These are phyloP conservation scores for Papiliotrema terrestris DNA, from an alignment of 1,284 basidiomycete genomes.

Conservation along the genomic window DNA sequence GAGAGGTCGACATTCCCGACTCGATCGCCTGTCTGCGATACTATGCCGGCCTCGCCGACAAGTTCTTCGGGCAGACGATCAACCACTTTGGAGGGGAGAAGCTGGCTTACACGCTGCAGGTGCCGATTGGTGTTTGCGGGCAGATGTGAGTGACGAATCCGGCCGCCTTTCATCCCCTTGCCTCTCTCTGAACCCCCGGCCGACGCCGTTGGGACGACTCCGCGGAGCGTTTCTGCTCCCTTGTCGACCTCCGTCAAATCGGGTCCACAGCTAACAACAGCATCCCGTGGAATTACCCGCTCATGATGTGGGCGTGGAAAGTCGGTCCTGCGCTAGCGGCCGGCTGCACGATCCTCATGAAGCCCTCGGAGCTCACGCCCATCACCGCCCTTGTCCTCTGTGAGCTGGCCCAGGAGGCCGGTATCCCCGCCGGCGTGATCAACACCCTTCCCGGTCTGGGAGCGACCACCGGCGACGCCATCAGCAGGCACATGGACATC, in stretches of 20 bases:
- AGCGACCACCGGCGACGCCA: slow-evolving; percentile 73
- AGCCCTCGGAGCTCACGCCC: slow-evolving; percentile 88
- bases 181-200: not conserved
- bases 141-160: slow-evolving; percentile 62
- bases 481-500: slow-evolving; percentile 70
- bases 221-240: no score
- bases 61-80: slow-evolving; percentile 57
- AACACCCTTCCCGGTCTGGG: slow-evolving; percentile 85
- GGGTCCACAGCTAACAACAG: slow-evolving; percentile 47
- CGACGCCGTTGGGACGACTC: no score
- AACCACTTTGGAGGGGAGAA: slow-evolving; percentile 55
- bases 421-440: slow-evolving; percentile 86
- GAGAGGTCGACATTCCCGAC: slow-evolving; percentile 81
- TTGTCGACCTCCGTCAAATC: not conserved
- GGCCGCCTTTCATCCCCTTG: not conserved
- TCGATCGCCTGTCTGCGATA: slow-evolving; percentile 77
- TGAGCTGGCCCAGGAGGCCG: slow-evolving; percentile 46
- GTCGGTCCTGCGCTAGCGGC: slow-evolving; percentile 83
- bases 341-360: slow-evolving; percentile 45
- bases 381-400: slow-evolving; percentile 71
- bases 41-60: slow-evolving; percentile 64
- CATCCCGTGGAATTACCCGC: slow-evolving; percentile 89
- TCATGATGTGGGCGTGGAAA: slow-evolving; percentile 91
- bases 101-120: slow-evolving; percentile 80
- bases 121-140: slow-evolving; percentile 89